Conservation (phyloP, 176 grass and related monocot genomes). For the Coix lacrymajobi region DNA sequence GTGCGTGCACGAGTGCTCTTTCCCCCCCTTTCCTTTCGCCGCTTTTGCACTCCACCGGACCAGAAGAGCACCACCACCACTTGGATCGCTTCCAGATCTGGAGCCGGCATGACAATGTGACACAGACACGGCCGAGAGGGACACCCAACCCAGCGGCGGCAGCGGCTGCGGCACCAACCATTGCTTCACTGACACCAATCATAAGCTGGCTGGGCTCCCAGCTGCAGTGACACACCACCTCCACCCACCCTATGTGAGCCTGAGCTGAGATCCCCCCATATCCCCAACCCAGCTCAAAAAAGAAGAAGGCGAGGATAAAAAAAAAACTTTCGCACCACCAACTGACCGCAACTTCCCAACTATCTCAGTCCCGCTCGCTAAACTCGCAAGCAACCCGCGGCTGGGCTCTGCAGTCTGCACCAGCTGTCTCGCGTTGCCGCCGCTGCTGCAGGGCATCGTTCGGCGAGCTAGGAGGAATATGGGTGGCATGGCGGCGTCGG, state of each 20-base stretch:
- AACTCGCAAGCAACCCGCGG: constrained; percentile 12
- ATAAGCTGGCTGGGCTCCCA: background rate
- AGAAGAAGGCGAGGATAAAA: background rate
- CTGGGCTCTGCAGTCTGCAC: background rate
- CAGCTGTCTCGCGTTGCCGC: background rate
- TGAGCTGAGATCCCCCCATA: background rate
- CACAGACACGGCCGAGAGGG: constrained; percentile 17
- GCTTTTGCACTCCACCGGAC: constrained; percentile 31
- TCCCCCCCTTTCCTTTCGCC: background rate
- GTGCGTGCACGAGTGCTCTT: background rate
- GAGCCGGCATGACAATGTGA: background rate
- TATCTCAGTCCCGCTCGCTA: background rate
- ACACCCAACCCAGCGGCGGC: constrained; percentile 28
- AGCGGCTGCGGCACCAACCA: constrained; percentile 2
- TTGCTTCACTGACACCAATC: constrained; percentile 22
- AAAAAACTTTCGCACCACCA: constrained; percentile 15
- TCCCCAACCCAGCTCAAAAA: background rate
- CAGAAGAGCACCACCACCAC: background rate
- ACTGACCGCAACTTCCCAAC: constrained; percentile 47
- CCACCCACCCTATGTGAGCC: background rate
- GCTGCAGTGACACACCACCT: constrained; percentile 27
- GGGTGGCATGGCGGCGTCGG: constrained; percentile 16
- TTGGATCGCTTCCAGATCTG: constrained; percentile 35
- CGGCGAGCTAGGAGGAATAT: background rate
- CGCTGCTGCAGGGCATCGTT: background rate